Base-by-base conservation (phyloP, 352 stramenopile genomes). In the Phytopythium mirpurense region DNA sequence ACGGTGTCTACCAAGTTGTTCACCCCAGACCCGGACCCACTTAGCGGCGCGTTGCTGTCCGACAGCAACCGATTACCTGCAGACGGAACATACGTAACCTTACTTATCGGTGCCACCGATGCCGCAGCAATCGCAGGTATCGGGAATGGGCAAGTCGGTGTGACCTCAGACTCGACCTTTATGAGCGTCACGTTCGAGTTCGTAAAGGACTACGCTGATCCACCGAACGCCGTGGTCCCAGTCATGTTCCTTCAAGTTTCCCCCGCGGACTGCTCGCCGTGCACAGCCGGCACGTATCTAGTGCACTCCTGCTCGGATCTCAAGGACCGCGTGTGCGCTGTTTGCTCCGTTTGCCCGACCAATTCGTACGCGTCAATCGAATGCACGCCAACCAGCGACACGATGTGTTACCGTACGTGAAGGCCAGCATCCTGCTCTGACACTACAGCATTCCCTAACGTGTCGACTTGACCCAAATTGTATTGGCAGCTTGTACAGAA, bases 381-480 rank as follows among this genome's bases (percentile, higher is more conserved):
- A 4, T 93, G 83, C 59, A 78, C 68, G 11, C 32, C 76, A 14
- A 62, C 69, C 6, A 60, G 76, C 47, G 78, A 93, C 51, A 88
- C 76, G 0, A 49, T 72, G 26, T 93, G 83, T 49, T 88, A 83
- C 31, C 80, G 79, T 92, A 76, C 51, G 76, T 76, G 18, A 29
- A 24, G 38, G n/a, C n/a, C n/a, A n/a, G n/a, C n/a, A n/a, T n/a
- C n/a, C n/a, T n/a, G n/a, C n/a, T n/a, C n/a, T n/a, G n/a, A n/a
- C n/a, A n/a, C n/a, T n/a, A n/a, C n/a, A n/a, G n/a, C n/a, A n/a
- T n/a, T n/a, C n/a, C n/a, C n/a, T n/a, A n/a, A n/a, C n/a, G n/a
- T n/a, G n/a, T n/a, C n/a, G n/a, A n/a, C n/a, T n/a, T n/a, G n/a
- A n/a, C n/a, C n/a, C n/a, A n/a, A n/a, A 26, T 14, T 15, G 5